phyloP scores from a whole-genome alignment of 495 filamentous ascomycete species.

The Tuber melanosporum region DNA sequence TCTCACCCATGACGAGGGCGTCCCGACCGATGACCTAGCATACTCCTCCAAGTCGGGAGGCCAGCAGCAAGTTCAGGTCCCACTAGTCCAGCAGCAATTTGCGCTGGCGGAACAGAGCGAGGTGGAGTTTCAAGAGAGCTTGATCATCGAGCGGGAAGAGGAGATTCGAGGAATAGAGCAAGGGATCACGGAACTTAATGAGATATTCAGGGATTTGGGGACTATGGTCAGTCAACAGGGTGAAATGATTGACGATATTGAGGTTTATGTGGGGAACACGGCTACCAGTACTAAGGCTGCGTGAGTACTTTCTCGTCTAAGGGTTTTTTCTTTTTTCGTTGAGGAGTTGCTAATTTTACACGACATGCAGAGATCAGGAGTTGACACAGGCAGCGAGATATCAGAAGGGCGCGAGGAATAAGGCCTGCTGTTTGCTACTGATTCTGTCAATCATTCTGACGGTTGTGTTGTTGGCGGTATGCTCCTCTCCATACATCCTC shows the following conservation, averaged over 20 bases:
- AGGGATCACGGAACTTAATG: slow-evolving; percentile 87
- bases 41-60: slow-evolving; percentile 43
- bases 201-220: slow-evolving; percentile 92
- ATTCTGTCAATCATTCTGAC: slow-evolving; percentile 81
- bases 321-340: background rate
- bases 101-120: slow-evolving; percentile 87
- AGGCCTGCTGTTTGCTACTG: slow-evolving; percentile 86
- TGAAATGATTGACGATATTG: slow-evolving; percentile 79
- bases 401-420: slow-evolving; percentile 87
- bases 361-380: slow-evolving; percentile 55
- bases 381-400: slow-evolving; percentile 74
- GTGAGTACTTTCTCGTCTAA: slow-evolving; percentile 15
- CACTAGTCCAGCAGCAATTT: slow-evolving; percentile 59
- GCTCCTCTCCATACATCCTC: slow-evolving; percentile 45
- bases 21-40: slow-evolving; percentile 41
- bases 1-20: slow-evolving; percentile 26
- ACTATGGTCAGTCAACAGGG: slow-evolving; percentile 95
- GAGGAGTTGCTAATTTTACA: slow-evolving; percentile 7
- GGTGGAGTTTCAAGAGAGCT: slow-evolving; percentile 92
- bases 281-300: slow-evolving; percentile 73
- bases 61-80: slow-evolving; percentile 52
- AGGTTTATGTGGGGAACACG: slow-evolving; percentile 75
- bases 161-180: slow-evolving; percentile 98
- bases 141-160: slow-evolving; percentile 90
- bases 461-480: slow-evolving; percentile 77